A percentile compares a stretch with the other conserved stretches of the same genome.
Evolutionary conservation across 352 stramenopile species (phyloP).

Genomic region (Pythium chondricola): DNA sequence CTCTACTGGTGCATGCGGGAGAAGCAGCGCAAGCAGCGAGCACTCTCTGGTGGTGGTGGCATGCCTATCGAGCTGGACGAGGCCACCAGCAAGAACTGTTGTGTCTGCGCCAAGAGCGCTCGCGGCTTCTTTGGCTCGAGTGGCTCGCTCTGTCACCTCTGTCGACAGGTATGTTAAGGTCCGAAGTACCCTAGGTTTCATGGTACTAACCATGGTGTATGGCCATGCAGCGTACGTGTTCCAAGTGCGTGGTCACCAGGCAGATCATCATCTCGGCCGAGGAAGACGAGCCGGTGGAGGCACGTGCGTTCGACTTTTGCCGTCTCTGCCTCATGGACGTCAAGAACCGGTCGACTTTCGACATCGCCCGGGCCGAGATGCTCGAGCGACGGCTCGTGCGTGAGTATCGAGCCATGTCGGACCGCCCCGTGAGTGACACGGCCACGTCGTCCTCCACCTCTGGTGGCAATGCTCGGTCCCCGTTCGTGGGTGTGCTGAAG

Average conservation of each 20-base stretch:
- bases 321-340: constrained; percentile 14
- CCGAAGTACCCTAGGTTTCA: background rate
- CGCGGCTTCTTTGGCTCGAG: constrained; percentile 7
- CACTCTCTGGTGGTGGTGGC: background rate
- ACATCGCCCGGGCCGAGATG: constrained; percentile 11
- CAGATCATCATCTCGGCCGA: constrained; percentile 13
- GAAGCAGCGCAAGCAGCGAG: constrained; percentile 13
- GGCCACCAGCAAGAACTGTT: constrained; percentile 6
- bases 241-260: constrained; percentile 17
- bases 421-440: constrained; percentile 3
- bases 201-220: background rate
- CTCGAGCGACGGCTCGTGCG: constrained; percentile 7
- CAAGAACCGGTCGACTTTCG: constrained; percentile 11
- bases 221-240: constrained; percentile 13
- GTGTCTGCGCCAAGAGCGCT: constrained; percentile 12
- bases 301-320: constrained; percentile 9
- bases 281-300: background rate
- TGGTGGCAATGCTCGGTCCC: no score
- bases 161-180: constrained; percentile 7
- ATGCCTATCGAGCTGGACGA: constrained; percentile 4
- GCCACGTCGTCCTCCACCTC: constrained; percentile 2
- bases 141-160: constrained; percentile 14
- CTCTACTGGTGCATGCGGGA: constrained; percentile 40
- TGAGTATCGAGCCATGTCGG: constrained; percentile 2
- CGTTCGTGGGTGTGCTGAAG: no score